Evolutionary conservation across 345 rosid species (phyloP).

Genomic region (Salix caprea): DNA sequence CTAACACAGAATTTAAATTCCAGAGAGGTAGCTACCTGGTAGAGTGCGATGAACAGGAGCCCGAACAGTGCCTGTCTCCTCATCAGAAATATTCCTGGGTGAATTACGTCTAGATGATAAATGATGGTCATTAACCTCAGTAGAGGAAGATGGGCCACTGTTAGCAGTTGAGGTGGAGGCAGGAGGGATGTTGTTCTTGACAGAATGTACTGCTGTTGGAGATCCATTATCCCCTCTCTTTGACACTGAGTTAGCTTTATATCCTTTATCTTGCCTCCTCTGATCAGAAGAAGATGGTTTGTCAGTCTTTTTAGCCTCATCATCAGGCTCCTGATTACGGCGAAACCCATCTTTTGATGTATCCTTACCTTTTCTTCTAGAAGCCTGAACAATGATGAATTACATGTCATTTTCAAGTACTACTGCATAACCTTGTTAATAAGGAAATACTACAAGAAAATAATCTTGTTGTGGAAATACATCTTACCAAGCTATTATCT

Average conservation of each 20-base stretch:
- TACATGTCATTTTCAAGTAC: not conserved
- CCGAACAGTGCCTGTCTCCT: slow-evolving; percentile 45
- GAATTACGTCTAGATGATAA: slow-evolving; percentile 55
- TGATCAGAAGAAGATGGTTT: slow-evolving; percentile 60
- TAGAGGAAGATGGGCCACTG: slow-evolving; percentile 77
- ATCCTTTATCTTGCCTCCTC: slow-evolving; percentile 49
- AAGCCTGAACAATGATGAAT: slow-evolving; percentile 37
- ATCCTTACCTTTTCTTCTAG: slow-evolving; percentile 74
- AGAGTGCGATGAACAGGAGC: slow-evolving; percentile 65
- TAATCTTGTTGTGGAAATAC: not conserved
- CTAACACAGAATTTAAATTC: not conserved
- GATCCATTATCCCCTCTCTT: slow-evolving; percentile 55
- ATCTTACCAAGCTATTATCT: slow-evolving; percentile 63
- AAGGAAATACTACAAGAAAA: not conserved
- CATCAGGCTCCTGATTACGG: slow-evolving; percentile 49
- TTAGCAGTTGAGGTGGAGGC: slow-evolving; percentile 54
- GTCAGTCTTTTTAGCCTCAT: slow-evolving; percentile 51
- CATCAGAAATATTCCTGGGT: slow-evolving; percentile 61
- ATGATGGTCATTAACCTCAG: slow-evolving; percentile 59
- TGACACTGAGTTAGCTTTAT: slow-evolving; percentile 33
- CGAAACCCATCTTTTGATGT: slow-evolving; percentile 47
- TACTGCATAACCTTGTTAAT: not conserved
- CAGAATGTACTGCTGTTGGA: slow-evolving; percentile 18
- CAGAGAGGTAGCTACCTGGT: slow-evolving; percentile 46
- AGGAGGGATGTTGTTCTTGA: slow-evolving; percentile 40